Base-by-base conservation (phyloP, 2,329 filamentous ascomycete genomes). In the Paraphoma sp. region DNA sequence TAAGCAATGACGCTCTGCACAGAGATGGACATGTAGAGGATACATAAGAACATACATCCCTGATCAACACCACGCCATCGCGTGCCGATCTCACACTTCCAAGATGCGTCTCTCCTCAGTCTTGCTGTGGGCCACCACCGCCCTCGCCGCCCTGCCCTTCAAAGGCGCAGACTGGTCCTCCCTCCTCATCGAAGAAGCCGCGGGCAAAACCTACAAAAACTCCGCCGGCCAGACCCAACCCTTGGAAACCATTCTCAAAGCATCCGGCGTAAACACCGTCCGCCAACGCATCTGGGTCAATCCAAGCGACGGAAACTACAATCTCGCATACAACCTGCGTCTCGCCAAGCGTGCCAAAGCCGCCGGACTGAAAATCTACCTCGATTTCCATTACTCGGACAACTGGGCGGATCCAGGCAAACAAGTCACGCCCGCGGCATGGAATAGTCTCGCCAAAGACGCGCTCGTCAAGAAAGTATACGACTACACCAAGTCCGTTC, bases 231-330 rank as follows among this genome's bases (percentile, higher is more conserved):
- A 76, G 1, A 74, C 76, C 0, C 78, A 86, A 55, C 75, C 85
- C 0, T 79, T 92, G 1, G 89, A 92, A 67, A 80, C 77, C 2
- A 90, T 91, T 51, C 76, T 91, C 3, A 83, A 80, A 3, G 77
- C 77, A 10, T 84, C 81, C 29, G 89, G 89, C 12, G 84, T 90
- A 63, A 91, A 91, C 73, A 89, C 86, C 0, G 85, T 91, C 45
- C 85, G 89, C 16, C 89, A 92, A 72, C 82, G 89, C 28, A 75
- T 92, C 43, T 92, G 89, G 89, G 89, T 91, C 23, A 89, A 89
- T 64, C 73, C 73, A 0, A 64, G 82, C 10, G 82, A 85, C 62
- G 87, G 87, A 45, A 81, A 83, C 63, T 92, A 92, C 73, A 84
- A 89, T 72, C 80, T 91, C 42, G 84, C 84, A 56, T 92, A 92